Evolutionary conservation across 257 asterid species (phyloP).

Genomic region (Ligustrum vulgare): DNA sequence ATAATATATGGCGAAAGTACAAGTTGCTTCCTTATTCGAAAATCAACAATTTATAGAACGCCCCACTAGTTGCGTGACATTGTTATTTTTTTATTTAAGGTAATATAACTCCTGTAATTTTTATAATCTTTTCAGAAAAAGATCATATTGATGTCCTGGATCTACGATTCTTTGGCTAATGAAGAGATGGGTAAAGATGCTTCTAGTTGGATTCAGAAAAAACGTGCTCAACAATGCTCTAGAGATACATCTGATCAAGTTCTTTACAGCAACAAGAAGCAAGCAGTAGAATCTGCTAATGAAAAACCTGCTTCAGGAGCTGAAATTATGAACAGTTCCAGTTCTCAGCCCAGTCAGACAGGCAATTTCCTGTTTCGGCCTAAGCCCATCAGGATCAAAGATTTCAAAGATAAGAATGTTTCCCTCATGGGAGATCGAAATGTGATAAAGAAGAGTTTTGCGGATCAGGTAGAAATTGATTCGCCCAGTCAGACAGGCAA

Average conservation of each 20-base stretch:
- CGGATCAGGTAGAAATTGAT: conserved; percentile 33
- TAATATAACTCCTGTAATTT: conserved; percentile 20
- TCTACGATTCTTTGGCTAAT: conserved; percentile 44
- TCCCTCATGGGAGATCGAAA: conserved; percentile 30
- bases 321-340: conserved; percentile 37
- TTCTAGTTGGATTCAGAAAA: conserved; percentile 47
- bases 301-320: conserved; percentile 31
- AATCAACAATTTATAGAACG: not conserved
- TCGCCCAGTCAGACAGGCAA: conserved; percentile 31
- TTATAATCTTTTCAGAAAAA: conserved; percentile 53
- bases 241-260: conserved; percentile 40
- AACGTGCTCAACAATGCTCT: conserved; percentile 51
- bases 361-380: conserved; percentile 18
- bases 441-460: conserved; percentile 28
- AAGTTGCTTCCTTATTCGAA: not conserved
- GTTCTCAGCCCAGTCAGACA: conserved; percentile 34
- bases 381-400: conserved; percentile 27
- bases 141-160: conserved; percentile 40
- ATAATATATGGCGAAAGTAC: not conserved
- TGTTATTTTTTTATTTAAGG: not conserved
- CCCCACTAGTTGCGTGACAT: not conserved
- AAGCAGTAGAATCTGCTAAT: conserved; percentile 47
- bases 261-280: conserved; percentile 52
- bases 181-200: conserved; percentile 39
- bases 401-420: conserved; percentile 30